A percentile compares a stretch with the other conserved stretches of the same genome.
Conservation (phyloP, 75 land plant genomes). For the Chamaecyparis obtusa region DNA sequence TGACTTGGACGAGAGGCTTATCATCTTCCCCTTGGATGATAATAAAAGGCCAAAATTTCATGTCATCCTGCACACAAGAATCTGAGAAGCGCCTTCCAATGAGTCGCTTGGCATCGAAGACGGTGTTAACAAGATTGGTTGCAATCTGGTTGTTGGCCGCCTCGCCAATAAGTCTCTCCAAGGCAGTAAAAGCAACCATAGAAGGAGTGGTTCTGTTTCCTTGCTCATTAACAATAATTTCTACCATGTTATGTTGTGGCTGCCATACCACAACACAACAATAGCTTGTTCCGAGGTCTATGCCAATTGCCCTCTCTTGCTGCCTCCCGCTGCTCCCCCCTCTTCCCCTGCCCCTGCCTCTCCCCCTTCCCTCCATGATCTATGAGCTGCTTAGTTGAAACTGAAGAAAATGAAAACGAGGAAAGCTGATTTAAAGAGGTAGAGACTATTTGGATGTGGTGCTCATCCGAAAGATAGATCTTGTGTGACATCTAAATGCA, state of each 20-base stretch:
- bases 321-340: background rate
- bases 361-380: too few relatives aligned
- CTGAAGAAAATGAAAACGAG: too few relatives aligned
- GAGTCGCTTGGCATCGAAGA: slow-evolving; percentile 11
- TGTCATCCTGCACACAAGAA: slow-evolving; percentile 14
- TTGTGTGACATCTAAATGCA: too few relatives aligned
- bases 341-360: too few relatives aligned
- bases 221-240: background rate
- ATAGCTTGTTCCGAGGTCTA: background rate
- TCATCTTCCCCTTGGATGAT: slow-evolving; percentile 11
- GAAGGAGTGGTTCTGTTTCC: background rate
- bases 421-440: too few relatives aligned
- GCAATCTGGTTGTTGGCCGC: slow-evolving; percentile 7
- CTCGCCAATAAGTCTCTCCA: background rate
- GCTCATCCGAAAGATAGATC: too few relatives aligned
- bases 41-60: slow-evolving; percentile 22
- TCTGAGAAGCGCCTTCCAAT: slow-evolving; percentile 23
- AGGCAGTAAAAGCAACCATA: background rate
- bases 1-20: slow-evolving; percentile 19
- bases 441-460: too few relatives aligned
- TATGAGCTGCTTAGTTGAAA: too few relatives aligned
- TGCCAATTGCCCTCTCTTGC: background rate
- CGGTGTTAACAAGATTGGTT: background rate
- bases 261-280: background rate
- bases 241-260: background rate